Evolutionary conservation across 2,329 filamentous ascomycete genomes (phyloP).

Genomic region (Hymenoscyphus occultus): DNA sequence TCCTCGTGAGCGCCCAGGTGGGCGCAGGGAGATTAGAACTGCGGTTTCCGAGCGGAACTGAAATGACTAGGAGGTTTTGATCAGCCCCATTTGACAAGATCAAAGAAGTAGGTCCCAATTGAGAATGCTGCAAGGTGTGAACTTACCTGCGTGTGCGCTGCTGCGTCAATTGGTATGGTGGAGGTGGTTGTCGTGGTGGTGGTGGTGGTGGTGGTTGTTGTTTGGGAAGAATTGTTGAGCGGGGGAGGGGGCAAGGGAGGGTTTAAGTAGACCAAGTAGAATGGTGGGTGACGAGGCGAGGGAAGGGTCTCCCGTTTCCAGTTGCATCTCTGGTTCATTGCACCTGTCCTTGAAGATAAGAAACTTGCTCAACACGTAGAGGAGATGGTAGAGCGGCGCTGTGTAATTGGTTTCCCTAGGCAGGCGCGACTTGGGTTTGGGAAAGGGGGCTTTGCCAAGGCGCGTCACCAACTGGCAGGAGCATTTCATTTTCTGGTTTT

Average conservation of each 20-base stretch:
- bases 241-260: not conserved
- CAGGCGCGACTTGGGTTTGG: not conserved
- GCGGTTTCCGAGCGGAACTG: not conserved
- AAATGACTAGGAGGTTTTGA: not conserved
- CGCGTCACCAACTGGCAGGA: not conserved
- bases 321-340: not conserved
- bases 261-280: not conserved
- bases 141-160: not conserved
- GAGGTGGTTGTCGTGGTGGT: not conserved
- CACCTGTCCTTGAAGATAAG: not conserved
- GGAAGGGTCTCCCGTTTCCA: not conserved
- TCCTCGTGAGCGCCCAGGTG: too few relatives aligned
- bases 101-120: not conserved
- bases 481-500: too few relatives aligned
- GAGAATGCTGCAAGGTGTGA: not conserved
- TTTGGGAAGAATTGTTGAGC: not conserved
- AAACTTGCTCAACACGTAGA: not conserved
- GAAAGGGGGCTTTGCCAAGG: not conserved
- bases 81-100: not conserved
- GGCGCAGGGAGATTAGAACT: too few relatives aligned
- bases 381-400: not conserved
- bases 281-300: not conserved
- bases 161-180: too few relatives aligned
- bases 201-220: not conserved
- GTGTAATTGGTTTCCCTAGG: not conserved